A percentile compares a stretch with the other conserved stretches of the same genome.
Conservation (phyloP, 192 early-diverging fungal species). For the Podila minutissima region DNA sequence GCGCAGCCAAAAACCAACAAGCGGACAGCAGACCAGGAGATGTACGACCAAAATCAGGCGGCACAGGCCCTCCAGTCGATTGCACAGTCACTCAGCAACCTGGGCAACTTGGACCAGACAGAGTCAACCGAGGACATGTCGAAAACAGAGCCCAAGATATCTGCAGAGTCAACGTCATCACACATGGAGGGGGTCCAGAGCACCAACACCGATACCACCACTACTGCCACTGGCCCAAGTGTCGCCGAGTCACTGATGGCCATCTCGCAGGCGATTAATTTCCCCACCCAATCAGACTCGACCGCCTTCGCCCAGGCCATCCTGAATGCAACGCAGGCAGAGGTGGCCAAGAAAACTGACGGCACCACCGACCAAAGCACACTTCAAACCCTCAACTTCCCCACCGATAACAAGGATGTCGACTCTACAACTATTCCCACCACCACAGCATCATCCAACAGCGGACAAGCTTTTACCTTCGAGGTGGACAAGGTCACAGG, state of each 20-base stretch:
- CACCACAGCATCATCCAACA: background rate
- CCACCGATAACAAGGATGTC: background rate
- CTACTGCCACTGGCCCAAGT: background rate
- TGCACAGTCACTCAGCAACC: constrained; percentile 24
- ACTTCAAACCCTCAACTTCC: constrained; percentile 5
- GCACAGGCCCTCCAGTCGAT: constrained; percentile 34
- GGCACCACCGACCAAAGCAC: constrained; percentile 5
- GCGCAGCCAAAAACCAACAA: constrained; percentile 12
- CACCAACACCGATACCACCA: background rate
- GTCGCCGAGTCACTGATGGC: constrained; percentile 12
- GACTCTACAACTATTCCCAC: background rate
- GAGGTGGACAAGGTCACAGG: constrained; percentile 44
- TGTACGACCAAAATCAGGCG: constrained; percentile 33
- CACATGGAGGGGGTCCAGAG: background rate
- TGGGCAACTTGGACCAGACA: background rate
- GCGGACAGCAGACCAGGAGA: constrained; percentile 25
- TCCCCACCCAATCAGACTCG: constrained; percentile 27
- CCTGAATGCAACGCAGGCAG: constrained; percentile 20
- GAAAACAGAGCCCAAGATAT: background rate
- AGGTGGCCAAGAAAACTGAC: constrained; percentile 5
- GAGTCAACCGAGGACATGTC: background rate
- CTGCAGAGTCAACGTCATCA: background rate
- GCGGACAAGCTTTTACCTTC: constrained; percentile 28
- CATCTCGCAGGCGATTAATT: constrained; percentile 27
- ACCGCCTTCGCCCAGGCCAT: constrained; percentile 34